Conservation (phyloP, 2,329 filamentous ascomycete genomes). For the Alternaria sp. region DNA sequence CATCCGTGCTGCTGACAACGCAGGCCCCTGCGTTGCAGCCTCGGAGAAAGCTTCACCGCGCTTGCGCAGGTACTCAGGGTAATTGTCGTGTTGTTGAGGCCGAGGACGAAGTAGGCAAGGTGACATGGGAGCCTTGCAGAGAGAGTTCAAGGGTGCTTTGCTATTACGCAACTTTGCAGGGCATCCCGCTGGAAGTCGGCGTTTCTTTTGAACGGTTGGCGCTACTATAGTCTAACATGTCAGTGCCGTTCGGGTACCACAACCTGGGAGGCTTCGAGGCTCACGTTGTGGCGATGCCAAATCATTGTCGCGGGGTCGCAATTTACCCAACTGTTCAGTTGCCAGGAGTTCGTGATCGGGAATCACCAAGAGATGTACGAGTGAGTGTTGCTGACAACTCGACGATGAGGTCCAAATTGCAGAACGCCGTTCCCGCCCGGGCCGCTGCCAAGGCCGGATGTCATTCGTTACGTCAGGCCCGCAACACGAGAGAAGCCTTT, state of each 20-base stretch:
- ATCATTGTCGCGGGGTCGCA: neutral
- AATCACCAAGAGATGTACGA: neutral
- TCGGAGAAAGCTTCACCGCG: neutral
- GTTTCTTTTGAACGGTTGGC: neutral
- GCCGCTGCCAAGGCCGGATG: slow-evolving; percentile 1
- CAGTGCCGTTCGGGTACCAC: slow-evolving; percentile 2
- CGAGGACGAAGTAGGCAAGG: neutral
- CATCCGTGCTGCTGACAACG: neutral
- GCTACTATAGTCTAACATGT: slow-evolving; percentile 4
- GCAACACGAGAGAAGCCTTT: slow-evolving; percentile 1
- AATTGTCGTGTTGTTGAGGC: neutral
- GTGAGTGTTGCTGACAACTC: neutral
- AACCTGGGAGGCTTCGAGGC: neutral
- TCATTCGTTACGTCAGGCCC: slow-evolving; percentile 9
- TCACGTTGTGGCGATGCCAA: neutral
- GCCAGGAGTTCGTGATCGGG: neutral
- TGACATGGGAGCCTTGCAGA: neutral
- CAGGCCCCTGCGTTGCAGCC: neutral
- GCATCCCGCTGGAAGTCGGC: neutral
- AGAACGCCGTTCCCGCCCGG: slow-evolving; percentile 13
- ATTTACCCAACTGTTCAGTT: neutral
- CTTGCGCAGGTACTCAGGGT: slow-evolving; percentile 3
- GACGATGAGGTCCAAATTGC: neutral
- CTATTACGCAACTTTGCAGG: neutral
- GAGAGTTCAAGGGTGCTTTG: neutral